Evolutionary conservation across 805 yeast species (phyloP), one percentile per base, ranked within the genome.

Genomic region (Priceomyces medius): DNA sequence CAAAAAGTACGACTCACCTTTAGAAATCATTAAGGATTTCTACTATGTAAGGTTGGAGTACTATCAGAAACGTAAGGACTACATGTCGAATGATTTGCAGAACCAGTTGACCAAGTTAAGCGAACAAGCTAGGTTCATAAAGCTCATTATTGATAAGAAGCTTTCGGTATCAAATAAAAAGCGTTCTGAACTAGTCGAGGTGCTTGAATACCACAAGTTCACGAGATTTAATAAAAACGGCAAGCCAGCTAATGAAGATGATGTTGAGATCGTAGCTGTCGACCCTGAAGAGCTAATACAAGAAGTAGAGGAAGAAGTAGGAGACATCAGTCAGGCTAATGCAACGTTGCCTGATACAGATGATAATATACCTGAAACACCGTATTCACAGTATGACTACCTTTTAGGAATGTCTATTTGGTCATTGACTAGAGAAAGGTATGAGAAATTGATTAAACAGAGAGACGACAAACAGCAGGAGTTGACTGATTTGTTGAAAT

Each of bases 321-420:
- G 64, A 10, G 64, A 61, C 46, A 52, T 61, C 24, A 57, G 63
- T 28, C 17, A 20, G 18, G 31, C 21, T 8, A 23, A 13, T 42
- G 53, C 49, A 32, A 63, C 61, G 26, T 58, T 61, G 26, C 57
- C 56, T 7, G 54, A 53, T 16, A 55, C 55, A 16, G 48, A 45
- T 9, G 52, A 59, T 12, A 73, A 70, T 40, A 63, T 60, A 17
- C 76, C 78, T n/a, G 75, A 71, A 37, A 83, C 80, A 18, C 65
- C 77, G 12, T 73, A 74, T 38, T 78, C 88, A 7, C 73, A 83
- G 5, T 91, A 80, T 62, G 98, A 93, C 55, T 93, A 93, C 53
- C 72, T 93, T 48, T 72, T 93, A 40, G 95, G 93, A 40, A 86
- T 93, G 96, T 79, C 89, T 26, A 82, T 93, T 49, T 88, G 97